Percentiles rank a stretch among this genome's conserved stretches.
Evolutionary conservation across 345 rosid species (phyloP).

Genomic region (Corchorus olitorius): DNA sequence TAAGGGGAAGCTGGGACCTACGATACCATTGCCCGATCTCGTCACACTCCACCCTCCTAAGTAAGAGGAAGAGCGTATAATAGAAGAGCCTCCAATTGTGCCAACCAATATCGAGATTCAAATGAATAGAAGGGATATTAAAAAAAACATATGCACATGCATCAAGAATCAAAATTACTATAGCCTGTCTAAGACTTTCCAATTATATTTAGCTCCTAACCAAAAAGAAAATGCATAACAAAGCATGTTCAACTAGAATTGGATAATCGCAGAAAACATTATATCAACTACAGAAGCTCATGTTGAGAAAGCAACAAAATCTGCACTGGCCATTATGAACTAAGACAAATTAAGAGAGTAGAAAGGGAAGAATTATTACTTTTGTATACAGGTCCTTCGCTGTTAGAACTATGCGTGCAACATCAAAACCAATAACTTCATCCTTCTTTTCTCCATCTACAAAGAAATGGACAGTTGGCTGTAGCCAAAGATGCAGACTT

Average conservation of each 20-base stretch:
- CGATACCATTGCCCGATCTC: slow-evolving; percentile 74
- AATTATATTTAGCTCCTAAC: slow-evolving; percentile 2
- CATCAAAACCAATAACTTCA: slow-evolving; percentile 74
- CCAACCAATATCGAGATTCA: slow-evolving; percentile 14
- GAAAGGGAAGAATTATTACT: slow-evolving; percentile 36
- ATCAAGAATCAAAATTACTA: not conserved
- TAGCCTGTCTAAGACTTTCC: not conserved
- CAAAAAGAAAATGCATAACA: not conserved
- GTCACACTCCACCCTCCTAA: slow-evolving; percentile 80
- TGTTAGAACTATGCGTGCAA: slow-evolving; percentile 49
- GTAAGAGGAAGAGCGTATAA: slow-evolving; percentile 53
- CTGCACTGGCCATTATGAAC: not conserved
- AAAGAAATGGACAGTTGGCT: slow-evolving; percentile 84
- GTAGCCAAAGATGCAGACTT: slow-evolving; percentile 31
- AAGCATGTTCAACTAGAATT: not conserved
- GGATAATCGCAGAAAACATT: not conserved
- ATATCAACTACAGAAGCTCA: not conserved
- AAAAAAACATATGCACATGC: not conserved
- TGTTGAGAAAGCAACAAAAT: slow-evolving; percentile 2
- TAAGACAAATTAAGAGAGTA: not conserved
- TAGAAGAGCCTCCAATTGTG: slow-evolving; percentile 23
- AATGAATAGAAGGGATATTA: too few relatives aligned
- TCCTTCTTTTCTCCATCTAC: slow-evolving; percentile 60
- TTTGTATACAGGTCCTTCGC: slow-evolving; percentile 55
- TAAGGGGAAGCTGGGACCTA: slow-evolving; percentile 61